These are phyloP conservation scores for Kodamaea plutei DNA, from an alignment of 1,139 yeast genomes.

Conservation along the genomic window DNA sequence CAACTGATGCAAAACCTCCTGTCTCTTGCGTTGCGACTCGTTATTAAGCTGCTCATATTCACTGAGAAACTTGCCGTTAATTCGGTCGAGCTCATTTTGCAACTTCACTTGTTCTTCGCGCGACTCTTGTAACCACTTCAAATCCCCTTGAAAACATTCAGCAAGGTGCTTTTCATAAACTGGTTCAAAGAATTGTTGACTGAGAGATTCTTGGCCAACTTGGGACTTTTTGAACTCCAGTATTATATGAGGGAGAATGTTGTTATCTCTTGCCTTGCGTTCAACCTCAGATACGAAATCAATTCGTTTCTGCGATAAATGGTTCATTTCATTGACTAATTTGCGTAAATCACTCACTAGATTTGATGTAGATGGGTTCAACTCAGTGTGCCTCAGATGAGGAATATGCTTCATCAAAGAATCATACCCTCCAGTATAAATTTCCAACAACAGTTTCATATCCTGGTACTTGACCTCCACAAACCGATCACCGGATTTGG, in stretches of 20 bases:
- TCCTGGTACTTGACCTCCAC: constrained; percentile 43
- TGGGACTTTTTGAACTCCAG: constrained; percentile 34
- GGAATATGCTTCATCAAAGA: constrained; percentile 49
- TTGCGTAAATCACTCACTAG: constrained; percentile 40
- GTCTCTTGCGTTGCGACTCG: constrained; percentile 35
- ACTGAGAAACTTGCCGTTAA: constrained; percentile 34
- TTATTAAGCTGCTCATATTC: constrained; percentile 16
- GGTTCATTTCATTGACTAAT: constrained; percentile 20
- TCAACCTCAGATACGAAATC: constrained; percentile 40
- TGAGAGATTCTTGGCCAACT: constrained; percentile 6
- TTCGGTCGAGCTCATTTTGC: constrained; percentile 39
- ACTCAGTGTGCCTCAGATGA: constrained; percentile 33
- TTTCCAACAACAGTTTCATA: constrained; percentile 38
- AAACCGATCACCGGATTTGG: constrained; percentile 56
- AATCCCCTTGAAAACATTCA: constrained; percentile 35
- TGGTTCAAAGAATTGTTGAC: constrained; percentile 21
- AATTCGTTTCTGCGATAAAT: constrained; percentile 31
- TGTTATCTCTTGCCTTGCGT: constrained; percentile 42
- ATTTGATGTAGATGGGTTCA: constrained; percentile 38
- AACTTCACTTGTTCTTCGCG: constrained; percentile 39
- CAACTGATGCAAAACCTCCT: constrained; percentile 48
- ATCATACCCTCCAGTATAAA: constrained; percentile 42
- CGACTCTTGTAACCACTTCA: constrained; percentile 34
- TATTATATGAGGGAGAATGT: constrained; percentile 50
- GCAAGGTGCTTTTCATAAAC: constrained; percentile 36